These are phyloP conservation scores for Urochloa ruziziensis DNA, from an alignment of 176 grass and related monocot species.

Conservation along the genomic window DNA sequence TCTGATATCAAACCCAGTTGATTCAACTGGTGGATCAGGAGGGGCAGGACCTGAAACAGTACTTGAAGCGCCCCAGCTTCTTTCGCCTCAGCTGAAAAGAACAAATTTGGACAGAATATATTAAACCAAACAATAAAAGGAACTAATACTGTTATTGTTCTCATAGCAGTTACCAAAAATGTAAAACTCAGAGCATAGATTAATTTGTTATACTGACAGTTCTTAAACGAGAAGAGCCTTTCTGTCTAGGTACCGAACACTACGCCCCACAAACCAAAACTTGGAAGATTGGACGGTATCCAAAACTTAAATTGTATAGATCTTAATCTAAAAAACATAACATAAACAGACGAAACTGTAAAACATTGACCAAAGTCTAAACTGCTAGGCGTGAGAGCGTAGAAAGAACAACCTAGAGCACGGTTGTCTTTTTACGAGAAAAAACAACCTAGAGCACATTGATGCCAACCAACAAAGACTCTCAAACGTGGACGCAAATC, in stretches of 20 bases:
- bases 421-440: no score
- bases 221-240: not conserved
- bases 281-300: not conserved
- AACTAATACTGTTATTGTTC: not conserved
- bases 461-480: not conserved
- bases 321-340: not conserved
- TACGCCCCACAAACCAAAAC: not conserved
- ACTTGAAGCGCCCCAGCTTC: not conserved
- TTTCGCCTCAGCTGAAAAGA: constrained; percentile 12
- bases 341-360: not conserved
- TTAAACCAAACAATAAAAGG: not conserved
- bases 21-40: no score
- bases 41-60: no score
- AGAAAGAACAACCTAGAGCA: no score
- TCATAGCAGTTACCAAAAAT: not conserved
- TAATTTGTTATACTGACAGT: not conserved
- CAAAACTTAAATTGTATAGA: not conserved
- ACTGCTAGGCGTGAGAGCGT: not conserved
- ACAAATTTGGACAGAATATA: not conserved
- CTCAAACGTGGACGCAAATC: not conserved
- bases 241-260: not conserved
- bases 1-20: no score
- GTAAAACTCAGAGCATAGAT: not conserved
- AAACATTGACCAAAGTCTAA: not conserved
- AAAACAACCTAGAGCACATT: not conserved